Conservation (phyloP, 441 rosid species). For the Adansonia rubrostipa region DNA sequence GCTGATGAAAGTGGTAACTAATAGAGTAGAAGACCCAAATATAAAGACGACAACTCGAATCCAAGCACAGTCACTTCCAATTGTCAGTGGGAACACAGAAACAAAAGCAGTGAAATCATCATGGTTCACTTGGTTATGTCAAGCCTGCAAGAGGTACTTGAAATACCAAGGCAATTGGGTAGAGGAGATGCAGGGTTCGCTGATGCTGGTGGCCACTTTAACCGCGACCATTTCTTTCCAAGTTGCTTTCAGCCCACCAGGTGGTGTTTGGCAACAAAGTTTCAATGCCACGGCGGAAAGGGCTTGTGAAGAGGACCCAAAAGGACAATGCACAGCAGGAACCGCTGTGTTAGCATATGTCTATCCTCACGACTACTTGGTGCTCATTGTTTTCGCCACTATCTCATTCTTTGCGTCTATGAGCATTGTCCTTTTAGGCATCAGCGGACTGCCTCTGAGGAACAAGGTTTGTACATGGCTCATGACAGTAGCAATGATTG, state of each 20-base stretch:
- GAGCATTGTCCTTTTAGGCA: neutral
- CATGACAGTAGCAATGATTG: neutral
- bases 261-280: slow-evolving; percentile 10
- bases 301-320: neutral
- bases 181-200: neutral
- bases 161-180: neutral
- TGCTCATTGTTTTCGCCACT: neutral
- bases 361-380: neutral
- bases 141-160: neutral
- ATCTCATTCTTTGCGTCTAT: neutral
- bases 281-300: neutral
- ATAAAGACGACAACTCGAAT: neutral
- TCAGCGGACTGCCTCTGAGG: slow-evolving; percentile 6
- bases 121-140: neutral
- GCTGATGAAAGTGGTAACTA: neutral
- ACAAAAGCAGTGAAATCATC: neutral
- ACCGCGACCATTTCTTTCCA: slow-evolving; percentile 17
- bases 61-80: neutral
- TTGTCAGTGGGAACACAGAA: neutral
- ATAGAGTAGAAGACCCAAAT: neutral
- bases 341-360: neutral
- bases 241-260: neutral
- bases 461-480: neutral
- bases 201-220: neutral
- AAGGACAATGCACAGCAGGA: neutral